Evolutionary conservation across 305 asterid genomes (phyloP).

Genomic region (Fraxinus angustifolia): DNA sequence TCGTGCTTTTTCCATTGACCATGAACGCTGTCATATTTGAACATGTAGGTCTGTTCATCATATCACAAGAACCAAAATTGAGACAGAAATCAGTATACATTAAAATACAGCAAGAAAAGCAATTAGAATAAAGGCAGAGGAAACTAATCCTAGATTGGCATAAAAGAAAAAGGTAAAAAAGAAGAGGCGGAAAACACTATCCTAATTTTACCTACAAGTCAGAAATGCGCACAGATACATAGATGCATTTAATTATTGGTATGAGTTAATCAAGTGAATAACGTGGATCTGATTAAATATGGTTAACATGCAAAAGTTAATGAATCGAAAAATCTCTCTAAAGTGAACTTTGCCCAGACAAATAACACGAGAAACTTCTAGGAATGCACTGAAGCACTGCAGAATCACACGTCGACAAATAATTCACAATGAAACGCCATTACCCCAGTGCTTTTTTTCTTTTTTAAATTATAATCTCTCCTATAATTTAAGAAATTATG

Average conservation of each 20-base stretch:
- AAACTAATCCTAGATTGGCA: not conserved
- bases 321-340: not conserved
- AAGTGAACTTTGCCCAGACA: not conserved
- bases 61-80: not conserved
- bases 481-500: too few relatives aligned
- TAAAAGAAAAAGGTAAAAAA: not conserved
- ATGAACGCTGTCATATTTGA: slow-evolving; percentile 78
- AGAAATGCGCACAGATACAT: not conserved
- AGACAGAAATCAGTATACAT: not conserved
- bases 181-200: not conserved
- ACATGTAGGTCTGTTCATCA: slow-evolving; percentile 44
- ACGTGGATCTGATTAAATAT: not conserved
- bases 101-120: not conserved
- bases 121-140: not conserved
- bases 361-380: not conserved
- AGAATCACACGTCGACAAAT: not conserved
- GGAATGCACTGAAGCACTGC: not conserved
- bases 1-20: slow-evolving; percentile 73
- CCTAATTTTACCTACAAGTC: not conserved
- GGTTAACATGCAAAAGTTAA: not conserved
- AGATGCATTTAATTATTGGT: not conserved
- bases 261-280: not conserved
- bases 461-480: too few relatives aligned
- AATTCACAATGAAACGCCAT: not conserved
- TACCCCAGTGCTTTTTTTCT: not conserved